Evolutionary conservation across 1,284 basidiomycete species (phyloP).

Genomic region (Sanghuangporus weigelae): DNA sequence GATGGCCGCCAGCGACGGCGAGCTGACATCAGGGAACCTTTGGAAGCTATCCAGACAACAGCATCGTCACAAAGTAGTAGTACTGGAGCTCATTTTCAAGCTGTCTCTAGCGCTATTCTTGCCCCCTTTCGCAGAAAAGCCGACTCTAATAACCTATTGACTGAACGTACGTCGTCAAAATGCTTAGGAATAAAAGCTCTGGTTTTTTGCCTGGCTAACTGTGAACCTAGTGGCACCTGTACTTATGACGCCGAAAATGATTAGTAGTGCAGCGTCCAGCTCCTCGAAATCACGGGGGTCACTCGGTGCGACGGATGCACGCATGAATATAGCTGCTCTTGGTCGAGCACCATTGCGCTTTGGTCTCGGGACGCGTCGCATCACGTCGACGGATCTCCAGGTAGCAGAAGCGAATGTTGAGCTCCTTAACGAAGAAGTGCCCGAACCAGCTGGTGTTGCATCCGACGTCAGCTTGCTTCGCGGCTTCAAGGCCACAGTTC

Average conservation of each 20-base stretch:
- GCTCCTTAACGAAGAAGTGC: conserved; percentile 67
- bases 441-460: conserved; percentile 58
- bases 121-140: conserved; percentile 65
- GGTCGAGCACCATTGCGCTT: conserved; percentile 69
- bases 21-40: conserved; percentile 12
- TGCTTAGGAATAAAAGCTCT: neutral
- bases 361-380: conserved; percentile 54
- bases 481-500: conserved; percentile 90
- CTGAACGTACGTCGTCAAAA: conserved; percentile 52
- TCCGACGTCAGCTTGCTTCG: conserved; percentile 71
- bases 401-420: conserved; percentile 80
- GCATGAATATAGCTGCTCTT: conserved; percentile 64
- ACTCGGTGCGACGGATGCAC: conserved; percentile 33
- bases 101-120: conserved; percentile 61
- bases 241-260: conserved; percentile 84
- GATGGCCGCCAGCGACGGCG: conserved; percentile 13
- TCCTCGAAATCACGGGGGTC: conserved; percentile 46
- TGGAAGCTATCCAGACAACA: conserved; percentile 16
- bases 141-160: conserved; percentile 63
- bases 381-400: conserved; percentile 78
- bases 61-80: conserved; percentile 8
- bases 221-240: conserved; percentile 74
- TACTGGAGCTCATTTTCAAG: conserved; percentile 35
- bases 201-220: neutral
- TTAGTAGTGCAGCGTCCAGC: conserved; percentile 59